Conservation (phyloP, 768 basidiomycete genomes). For the Pleurotus citrinopileatus region DNA sequence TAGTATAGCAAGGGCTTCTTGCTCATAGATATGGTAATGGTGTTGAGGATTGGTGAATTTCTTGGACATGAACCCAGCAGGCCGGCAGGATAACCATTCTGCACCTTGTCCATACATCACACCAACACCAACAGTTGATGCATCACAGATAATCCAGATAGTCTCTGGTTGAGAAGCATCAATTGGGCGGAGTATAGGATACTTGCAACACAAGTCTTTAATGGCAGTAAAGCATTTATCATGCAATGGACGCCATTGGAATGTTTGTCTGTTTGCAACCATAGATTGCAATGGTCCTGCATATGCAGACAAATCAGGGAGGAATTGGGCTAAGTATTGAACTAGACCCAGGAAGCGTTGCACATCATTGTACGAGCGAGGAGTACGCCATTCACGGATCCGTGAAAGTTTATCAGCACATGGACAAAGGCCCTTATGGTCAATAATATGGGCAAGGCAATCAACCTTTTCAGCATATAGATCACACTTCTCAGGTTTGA, state of each 20-base stretch:
- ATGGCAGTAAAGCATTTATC: conserved; percentile 19
- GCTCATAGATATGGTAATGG: conserved; percentile 16
- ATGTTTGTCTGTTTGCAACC: conserved; percentile 22
- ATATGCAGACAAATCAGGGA: conserved; percentile 31
- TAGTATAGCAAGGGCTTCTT: conserved; percentile 13
- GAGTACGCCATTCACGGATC: conserved; percentile 31
- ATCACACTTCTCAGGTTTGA: conserved; percentile 31
- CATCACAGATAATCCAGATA: conserved; percentile 27
- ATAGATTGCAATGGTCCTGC: conserved; percentile 28
- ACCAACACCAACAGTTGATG: conserved; percentile 22
- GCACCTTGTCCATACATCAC: conserved; percentile 26
- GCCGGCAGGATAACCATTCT: conserved; percentile 20
- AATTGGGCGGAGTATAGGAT: conserved; percentile 21
- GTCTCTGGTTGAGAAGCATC: conserved; percentile 16
- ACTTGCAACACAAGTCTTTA: conserved; percentile 18
- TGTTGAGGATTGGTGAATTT: conserved; percentile 19
- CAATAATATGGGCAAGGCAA: conserved; percentile 38
- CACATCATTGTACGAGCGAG: conserved; percentile 29
- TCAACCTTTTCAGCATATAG: conserved; percentile 27
- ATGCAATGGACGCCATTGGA: conserved; percentile 24
- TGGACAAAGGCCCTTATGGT: conserved; percentile 32
- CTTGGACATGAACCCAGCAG: conserved; percentile 20
- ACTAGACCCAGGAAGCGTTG: conserved; percentile 38
- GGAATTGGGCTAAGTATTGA: conserved; percentile 32
- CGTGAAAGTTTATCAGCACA: conserved; percentile 31